These are phyloP conservation scores for Phytophthora litchii DNA, from an alignment of 352 stramenopile species.

Conservation along the genomic window DNA sequence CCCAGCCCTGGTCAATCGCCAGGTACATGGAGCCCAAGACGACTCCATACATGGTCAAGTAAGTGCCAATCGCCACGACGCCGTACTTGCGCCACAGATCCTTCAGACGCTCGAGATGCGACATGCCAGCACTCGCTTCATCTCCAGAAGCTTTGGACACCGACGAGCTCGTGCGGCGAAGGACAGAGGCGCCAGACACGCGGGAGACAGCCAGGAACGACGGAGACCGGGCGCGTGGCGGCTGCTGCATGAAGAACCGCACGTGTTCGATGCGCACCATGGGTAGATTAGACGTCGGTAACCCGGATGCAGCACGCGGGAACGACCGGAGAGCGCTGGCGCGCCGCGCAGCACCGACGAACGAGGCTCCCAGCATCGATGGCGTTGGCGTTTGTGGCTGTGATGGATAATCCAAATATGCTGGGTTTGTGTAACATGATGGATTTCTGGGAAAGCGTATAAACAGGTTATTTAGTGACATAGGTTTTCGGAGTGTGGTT, in stretches of 20 bases:
- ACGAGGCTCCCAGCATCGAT: constrained; percentile 24
- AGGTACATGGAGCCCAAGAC: constrained; percentile 84
- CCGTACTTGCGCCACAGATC: constrained; percentile 87
- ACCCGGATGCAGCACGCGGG: background rate
- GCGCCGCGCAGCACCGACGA: constrained; percentile 8
- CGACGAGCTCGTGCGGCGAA: constrained; percentile 31
- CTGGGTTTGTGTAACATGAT: background rate
- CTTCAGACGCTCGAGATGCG: constrained; percentile 64
- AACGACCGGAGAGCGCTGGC: background rate
- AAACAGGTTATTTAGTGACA: background rate
- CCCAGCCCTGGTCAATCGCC: constrained; percentile 81
- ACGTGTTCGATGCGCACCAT: background rate
- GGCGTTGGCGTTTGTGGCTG: constrained; percentile 18
- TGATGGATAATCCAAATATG: constrained; percentile 3
- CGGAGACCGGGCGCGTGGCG: constrained; percentile 12
- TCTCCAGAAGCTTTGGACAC: constrained; percentile 18
- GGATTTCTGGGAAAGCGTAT: background rate
- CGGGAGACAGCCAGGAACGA: constrained; percentile 4
- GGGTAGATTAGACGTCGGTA: constrained; percentile 4
- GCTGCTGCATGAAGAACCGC: constrained; percentile 23
- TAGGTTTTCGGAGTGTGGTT: too few species aligned
- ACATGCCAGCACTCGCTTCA: constrained; percentile 25
- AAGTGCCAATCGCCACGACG: constrained; percentile 83
- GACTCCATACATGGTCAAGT: constrained; percentile 77
- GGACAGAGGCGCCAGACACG: background rate